Conservation (phyloP, 2,329 filamentous ascomycete genomes). For the Capronia americana region DNA sequence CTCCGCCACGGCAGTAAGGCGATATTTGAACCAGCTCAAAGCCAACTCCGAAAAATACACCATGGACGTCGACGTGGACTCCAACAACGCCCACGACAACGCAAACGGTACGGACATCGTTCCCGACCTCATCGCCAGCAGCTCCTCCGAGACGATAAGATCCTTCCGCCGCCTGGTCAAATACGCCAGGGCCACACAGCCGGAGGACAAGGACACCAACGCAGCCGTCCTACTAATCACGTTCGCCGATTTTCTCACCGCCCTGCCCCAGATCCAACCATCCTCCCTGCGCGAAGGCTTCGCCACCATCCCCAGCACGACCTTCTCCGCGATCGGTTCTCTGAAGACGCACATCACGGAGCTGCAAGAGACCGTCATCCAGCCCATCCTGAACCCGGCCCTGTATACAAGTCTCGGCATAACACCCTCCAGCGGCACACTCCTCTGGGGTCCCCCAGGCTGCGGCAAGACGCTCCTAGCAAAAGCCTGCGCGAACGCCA, state of each 20-base stretch:
- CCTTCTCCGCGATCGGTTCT: slow-evolving; percentile 91
- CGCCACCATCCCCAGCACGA: slow-evolving; percentile 89
- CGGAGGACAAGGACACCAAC: slow-evolving; percentile 7
- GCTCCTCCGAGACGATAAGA: slow-evolving; percentile 25
- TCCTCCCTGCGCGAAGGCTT: slow-evolving; percentile 93
- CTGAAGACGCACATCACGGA: slow-evolving; percentile 79
- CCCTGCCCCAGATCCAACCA: slow-evolving; percentile 76
- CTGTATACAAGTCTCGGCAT: slow-evolving; percentile 79
- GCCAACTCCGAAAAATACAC: slow-evolving; percentile 49
- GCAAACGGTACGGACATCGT: background rate
- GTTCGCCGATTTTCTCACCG: slow-evolving; percentile 73
- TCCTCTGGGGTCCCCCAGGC: slow-evolving; percentile 95
- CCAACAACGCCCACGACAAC: slow-evolving; percentile 15
- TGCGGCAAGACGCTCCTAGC: slow-evolving; percentile 97
- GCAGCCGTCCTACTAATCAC: slow-evolving; percentile 61
- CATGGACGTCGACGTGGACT: slow-evolving; percentile 60
- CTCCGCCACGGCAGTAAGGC: slow-evolving; percentile 68
- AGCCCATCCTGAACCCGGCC: slow-evolving; percentile 83
- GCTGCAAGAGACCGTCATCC: slow-evolving; percentile 83
- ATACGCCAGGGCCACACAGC: slow-evolving; percentile 22
- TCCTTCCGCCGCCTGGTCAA: slow-evolving; percentile 31
- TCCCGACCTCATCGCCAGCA: background rate
- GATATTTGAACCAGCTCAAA: slow-evolving; percentile 62
- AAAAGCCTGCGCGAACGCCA: slow-evolving; percentile 94
- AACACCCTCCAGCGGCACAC: slow-evolving; percentile 79